Conservation (phyloP, 176 grass and related monocot genomes). For the Echinochloa phyllopogon region DNA sequence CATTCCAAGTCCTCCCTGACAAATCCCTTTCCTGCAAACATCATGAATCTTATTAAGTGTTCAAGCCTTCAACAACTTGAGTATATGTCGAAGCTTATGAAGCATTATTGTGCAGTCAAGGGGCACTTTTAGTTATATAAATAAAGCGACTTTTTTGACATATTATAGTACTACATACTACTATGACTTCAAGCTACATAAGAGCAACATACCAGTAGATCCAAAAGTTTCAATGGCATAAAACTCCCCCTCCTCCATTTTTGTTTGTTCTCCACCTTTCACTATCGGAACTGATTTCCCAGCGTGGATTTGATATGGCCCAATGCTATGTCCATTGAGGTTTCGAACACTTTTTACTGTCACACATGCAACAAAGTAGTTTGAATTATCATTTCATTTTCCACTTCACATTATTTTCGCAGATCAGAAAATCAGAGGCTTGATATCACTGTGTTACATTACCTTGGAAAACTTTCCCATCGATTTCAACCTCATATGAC, state of each 20-base stretch:
- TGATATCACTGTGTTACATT: neutral
- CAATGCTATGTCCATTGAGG: slow-evolving; percentile 98
- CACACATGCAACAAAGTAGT: slow-evolving; percentile 28
- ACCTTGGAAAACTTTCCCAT: slow-evolving; percentile 98
- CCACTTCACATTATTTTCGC: neutral
- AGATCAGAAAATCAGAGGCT: neutral
- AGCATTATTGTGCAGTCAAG: neutral
- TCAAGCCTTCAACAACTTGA: neutral
- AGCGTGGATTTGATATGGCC: slow-evolving; percentile 97
- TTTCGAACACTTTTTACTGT: slow-evolving; percentile 95
- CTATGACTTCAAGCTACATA: slow-evolving; percentile 16
- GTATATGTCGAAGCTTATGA: neutral
- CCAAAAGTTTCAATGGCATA: slow-evolving; percentile 98
- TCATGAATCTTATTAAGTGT: neutral
- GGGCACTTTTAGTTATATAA: neutral
- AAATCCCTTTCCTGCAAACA: slow-evolving; percentile 82
- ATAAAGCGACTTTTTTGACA: neutral
- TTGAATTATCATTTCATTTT: neutral
- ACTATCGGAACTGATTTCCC: slow-evolving; percentile 96
- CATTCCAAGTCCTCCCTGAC: slow-evolving; percentile 96
- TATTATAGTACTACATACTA: neutral
- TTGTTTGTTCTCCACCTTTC: slow-evolving; percentile 97
- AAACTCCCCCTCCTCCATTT: slow-evolving; percentile 99
- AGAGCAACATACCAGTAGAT: slow-evolving; percentile 66
- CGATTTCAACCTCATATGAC: slow-evolving; percentile 98